A percentile compares a stretch with the other conserved stretches of the same genome.
Conservation (phyloP, 345 rosid species). For the Brassica incana region DNA sequence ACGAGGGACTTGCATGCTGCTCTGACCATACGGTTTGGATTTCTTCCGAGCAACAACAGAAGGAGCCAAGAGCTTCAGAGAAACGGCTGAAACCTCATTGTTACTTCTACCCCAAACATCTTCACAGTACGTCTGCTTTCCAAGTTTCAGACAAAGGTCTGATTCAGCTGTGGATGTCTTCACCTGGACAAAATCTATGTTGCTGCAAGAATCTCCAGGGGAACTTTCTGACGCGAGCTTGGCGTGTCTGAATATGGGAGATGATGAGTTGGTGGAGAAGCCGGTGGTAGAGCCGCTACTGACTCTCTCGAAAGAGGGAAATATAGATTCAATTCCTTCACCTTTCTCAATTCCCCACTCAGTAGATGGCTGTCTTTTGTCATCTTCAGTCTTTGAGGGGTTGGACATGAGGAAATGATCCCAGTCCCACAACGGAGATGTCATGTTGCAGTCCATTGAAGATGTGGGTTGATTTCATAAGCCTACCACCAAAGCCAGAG, state of each 20-base stretch:
- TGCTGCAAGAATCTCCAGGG: conserved; percentile 38
- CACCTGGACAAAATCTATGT: conserved; percentile 32
- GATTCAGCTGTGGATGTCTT: conserved; percentile 37
- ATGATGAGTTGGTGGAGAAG: conserved; percentile 37
- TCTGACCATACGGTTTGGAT: conserved; percentile 57
- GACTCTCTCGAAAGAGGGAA: conserved; percentile 56
- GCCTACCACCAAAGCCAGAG: conserved; percentile 20
- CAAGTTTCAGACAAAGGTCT: conserved; percentile 37
- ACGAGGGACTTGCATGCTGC: conserved; percentile 46
- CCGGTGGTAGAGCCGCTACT: conserved; percentile 62
- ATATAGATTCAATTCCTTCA: conserved; percentile 55
- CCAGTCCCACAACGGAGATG: conserved; percentile 79
- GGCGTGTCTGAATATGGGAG: conserved; percentile 9
- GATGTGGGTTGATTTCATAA: conserved; percentile 48
- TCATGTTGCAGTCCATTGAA: conserved; percentile 77
- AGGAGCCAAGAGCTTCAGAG: conserved; percentile 41
- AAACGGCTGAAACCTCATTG: conserved; percentile 46
- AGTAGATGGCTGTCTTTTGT: conserved; percentile 45
- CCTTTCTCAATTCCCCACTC: conserved; percentile 66
- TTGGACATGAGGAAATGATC: conserved; percentile 59
- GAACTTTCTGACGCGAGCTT: conserved; percentile 32
- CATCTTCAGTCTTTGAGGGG: conserved; percentile 47
- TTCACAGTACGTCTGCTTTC: conserved; percentile 59
- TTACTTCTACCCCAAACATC: conserved; percentile 52
- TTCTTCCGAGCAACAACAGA: conserved; percentile 60